Percentiles rank a stretch among this genome's conserved stretches.
Conservation (phyloP, 1,284 basidiomycete genomes). For the Coriolopsis trogii region DNA sequence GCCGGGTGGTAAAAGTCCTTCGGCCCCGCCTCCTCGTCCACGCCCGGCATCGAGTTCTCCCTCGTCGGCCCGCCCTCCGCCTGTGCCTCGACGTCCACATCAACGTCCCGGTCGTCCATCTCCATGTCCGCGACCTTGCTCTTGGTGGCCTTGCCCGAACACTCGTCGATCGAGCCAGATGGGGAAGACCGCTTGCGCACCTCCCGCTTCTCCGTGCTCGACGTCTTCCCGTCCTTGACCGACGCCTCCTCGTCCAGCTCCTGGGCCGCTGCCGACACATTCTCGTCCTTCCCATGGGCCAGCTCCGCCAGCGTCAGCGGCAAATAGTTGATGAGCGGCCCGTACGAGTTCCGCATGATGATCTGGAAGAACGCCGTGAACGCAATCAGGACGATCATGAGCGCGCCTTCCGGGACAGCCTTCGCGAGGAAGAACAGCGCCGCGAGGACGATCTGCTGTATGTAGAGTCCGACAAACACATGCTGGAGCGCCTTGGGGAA, state of each 20-base stretch:
- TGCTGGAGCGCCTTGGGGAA: conserved; percentile 95
- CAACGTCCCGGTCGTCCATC: neutral
- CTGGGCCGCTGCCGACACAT: conserved; percentile 22
- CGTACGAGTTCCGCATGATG: conserved; percentile 70
- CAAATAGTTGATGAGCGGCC: conserved; percentile 64
- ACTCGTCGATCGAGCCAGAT: conserved; percentile 9
- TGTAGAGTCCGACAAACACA: conserved; percentile 91
- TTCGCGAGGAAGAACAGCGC: conserved; percentile 89
- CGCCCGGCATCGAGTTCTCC: conserved; percentile 13
- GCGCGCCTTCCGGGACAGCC: conserved; percentile 71
- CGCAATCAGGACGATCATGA: conserved; percentile 85
- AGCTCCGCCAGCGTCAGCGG: conserved; percentile 81
- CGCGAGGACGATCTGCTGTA: conserved; percentile 81
- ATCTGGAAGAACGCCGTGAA: conserved; percentile 77
- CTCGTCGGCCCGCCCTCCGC: neutral
- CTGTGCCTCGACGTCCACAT: conserved; percentile 9
- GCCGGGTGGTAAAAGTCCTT: conserved; percentile 82
- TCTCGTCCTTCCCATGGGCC: conserved; percentile 46
- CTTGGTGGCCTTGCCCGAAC: neutral
- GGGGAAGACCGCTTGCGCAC: conserved; percentile 12
- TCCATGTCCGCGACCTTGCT: neutral
- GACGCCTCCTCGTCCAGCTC: conserved; percentile 27
- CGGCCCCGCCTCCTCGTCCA: conserved; percentile 35
- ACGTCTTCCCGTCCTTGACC: conserved; percentile 12
- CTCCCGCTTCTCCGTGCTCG: conserved; percentile 5